Percentiles rank a stretch among this genome's conserved stretches.
phyloP scores from a whole-genome alignment of 2,329 filamentous ascomycete genomes.

The Lasiodiplodia theobromae region DNA sequence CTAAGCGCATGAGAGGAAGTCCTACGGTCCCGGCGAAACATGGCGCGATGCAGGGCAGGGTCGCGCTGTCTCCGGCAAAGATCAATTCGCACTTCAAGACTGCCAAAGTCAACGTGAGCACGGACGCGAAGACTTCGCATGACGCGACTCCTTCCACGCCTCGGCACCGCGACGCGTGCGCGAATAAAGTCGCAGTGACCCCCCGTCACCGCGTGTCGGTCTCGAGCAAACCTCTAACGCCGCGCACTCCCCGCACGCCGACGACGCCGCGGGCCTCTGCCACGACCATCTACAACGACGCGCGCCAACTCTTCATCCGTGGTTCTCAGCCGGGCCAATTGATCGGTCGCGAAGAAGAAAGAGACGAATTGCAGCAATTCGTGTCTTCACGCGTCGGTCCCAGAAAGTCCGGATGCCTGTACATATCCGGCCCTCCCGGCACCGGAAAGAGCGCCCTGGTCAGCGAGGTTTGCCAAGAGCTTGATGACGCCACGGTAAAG shows the following conservation, averaged over 20 bases:
- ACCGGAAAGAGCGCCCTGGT: slow-evolving; percentile 97
- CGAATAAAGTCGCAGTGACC: slow-evolving; percentile 73
- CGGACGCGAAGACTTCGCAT: slow-evolving; percentile 49
- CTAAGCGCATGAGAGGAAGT: slow-evolving; percentile 42
- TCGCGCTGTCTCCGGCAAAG: slow-evolving; percentile 54
- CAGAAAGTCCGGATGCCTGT: slow-evolving; percentile 79
- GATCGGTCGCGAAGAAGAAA: slow-evolving; percentile 77
- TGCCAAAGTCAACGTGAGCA: slow-evolving; percentile 57
- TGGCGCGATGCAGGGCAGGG: slow-evolving; percentile 46
- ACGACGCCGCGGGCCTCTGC: slow-evolving; percentile 69
- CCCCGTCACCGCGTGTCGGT: slow-evolving; percentile 85
- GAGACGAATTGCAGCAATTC: slow-evolving; percentile 71
- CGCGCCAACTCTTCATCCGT: slow-evolving; percentile 84
- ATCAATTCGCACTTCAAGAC: slow-evolving; percentile 53
- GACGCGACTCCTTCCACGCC: slow-evolving; percentile 70
- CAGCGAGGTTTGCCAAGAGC: slow-evolving; percentile 73
- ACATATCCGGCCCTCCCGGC: slow-evolving; percentile 93
- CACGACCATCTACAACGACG: slow-evolving; percentile 84
- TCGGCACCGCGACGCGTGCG: slow-evolving; percentile 79
- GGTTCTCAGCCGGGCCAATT: slow-evolving; percentile 77
- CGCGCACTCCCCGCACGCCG: slow-evolving; percentile 79
- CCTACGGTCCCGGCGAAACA: slow-evolving; percentile 59
- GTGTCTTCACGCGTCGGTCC: slow-evolving; percentile 68
- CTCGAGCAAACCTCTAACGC: slow-evolving; percentile 75
- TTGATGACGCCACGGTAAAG: slow-evolving; percentile 63